Evolutionary conservation across 2,329 filamentous ascomycete genomes (phyloP), one percentile per base, ranked within the genome.

Genomic region (Byssochlamys sp.): DNA sequence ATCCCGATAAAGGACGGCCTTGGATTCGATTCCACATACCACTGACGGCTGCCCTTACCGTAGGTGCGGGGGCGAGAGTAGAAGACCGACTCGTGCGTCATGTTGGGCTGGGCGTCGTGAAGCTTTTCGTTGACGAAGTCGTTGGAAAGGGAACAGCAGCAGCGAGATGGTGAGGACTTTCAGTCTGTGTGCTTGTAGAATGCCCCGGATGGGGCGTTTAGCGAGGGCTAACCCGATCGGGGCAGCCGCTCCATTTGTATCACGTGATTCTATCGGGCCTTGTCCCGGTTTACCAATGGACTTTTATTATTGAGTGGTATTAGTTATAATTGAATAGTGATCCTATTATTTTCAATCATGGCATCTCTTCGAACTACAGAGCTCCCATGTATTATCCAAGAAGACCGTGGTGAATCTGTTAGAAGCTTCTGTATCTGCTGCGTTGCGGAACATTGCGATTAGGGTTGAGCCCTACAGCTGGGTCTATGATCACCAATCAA

Each of bases 81-180:
- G 91, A 92, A 99, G 82, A 97, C 91, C 76, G 88, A 91, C 84
- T 97, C 92, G 91, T 89, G 87, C 80, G 86, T 86, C 86, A 89
- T 89, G 75, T 74, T 87, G 79, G 79, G 24, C 27, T 51, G 24
- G 49, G 24, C 49, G 49, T 26, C 25, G 49, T 51, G 49, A 33
- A 52, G 25, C 35, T 53, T 53, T 28, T 26, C 28, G 24, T 51
- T 28, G 49, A 51, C 49, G 49, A 51, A 28, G 49, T 26, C 27
- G 49, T 51, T 51, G 49, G 49, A 51, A 51, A 26, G 25, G 27
- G 27, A 45, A 45, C 39, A 45, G 39, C 35, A 39, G 33, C 33
- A 39, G 35, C 39, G 19, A 14, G 39, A 14, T 45, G 39, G 39
- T 45, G 56, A 52, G 57, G 57, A 53, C 27, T 45, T 52, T 26